Base-by-base conservation (phyloP, 2,329 filamentous ascomycete genomes). In the Claviceps quebecensis region DNA sequence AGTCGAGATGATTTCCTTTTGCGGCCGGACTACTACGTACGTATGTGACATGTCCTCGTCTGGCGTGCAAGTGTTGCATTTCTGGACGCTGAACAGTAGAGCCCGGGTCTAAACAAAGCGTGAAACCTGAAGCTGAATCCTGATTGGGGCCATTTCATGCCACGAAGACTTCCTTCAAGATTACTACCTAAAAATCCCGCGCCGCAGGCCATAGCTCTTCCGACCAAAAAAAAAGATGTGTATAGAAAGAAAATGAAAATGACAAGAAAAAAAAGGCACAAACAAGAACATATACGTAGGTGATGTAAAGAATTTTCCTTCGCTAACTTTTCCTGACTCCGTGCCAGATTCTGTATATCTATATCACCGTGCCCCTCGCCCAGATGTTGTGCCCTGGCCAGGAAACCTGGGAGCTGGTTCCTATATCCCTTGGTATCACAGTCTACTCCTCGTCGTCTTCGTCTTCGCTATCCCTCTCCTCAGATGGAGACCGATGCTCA, bases 381-480 rank as follows among this genome's bases (percentile, higher is more conserved):
- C 23, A 17, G n/a, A 39, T 6, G 9, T 17, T 17, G 38, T n/a
- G n/a, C 38, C 11, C n/a, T 22, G 13, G 3, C 11, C 16, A 8
- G 7, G 5, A 23, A 44, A 44, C 19, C 22, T 23, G 41, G 14
- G 14, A 23, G 5, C 5, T 22, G 5, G 22, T 16, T 44, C 23
- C 0, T 44, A 44, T 22, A 44, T 23, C n/a, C 17, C 19, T 16
- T 5, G 22, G 8, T 8, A 36, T 16, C 45, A 22, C n/a, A 34
- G 13, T 29, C 16, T 50, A 34, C 22, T 47, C 37, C 37, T 50
- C 48, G 3, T 40, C 37, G 11, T 48, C 50, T 22, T 36, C 36
- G 9, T 73, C 47, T 5, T 75, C 73, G 4, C 66, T 72, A 50
- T 75, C 70, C 39, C 61, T 59, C 37, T 67, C 64, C 45, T 65